Evolutionary conservation across 2,329 filamentous ascomycete species (phyloP).

Genomic region (Xylaria multiplex): DNA sequence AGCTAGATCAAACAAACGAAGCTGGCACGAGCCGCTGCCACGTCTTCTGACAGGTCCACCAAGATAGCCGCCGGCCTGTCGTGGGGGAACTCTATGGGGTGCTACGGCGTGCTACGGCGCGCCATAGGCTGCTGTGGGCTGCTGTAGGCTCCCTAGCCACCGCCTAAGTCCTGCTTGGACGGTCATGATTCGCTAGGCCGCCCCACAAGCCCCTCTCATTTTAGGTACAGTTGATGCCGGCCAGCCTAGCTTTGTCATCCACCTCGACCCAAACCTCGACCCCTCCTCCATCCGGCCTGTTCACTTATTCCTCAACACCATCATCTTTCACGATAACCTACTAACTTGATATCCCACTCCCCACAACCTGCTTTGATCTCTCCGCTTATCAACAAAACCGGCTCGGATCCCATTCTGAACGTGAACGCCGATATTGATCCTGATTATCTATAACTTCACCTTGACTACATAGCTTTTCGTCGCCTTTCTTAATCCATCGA

Average conservation of each 20-base stretch:
- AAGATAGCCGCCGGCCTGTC: not conserved
- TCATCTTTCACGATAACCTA: not conserved
- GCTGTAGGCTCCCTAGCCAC: too few species aligned
- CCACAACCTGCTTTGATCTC: not conserved
- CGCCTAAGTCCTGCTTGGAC: not conserved
- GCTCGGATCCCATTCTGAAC: not conserved
- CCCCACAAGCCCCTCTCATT: constrained; percentile 13
- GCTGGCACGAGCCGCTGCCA: constrained; percentile 18
- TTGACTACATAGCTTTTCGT: not conserved
- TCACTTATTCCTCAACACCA: not conserved
- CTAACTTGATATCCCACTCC: constrained; percentile 1
- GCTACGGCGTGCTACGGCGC: too few species aligned
- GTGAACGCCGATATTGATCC: not conserved
- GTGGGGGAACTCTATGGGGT: not conserved
- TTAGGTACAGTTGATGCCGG: not conserved
- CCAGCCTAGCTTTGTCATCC: constrained; percentile 14
- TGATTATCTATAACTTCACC: not conserved
- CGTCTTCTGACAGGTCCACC: constrained; percentile 29
- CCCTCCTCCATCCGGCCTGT: constrained; percentile 17
- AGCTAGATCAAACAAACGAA: constrained; percentile 8
- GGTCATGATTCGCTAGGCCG: constrained; percentile 17
- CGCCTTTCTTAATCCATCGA: not conserved
- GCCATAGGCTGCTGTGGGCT: too few species aligned
- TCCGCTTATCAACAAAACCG: not conserved
- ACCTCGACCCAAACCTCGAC: constrained; percentile 7